These are phyloP conservation scores for Eutypella sp. DNA, from an alignment of 2,329 filamentous ascomycete genomes.

Conservation along the genomic window DNA sequence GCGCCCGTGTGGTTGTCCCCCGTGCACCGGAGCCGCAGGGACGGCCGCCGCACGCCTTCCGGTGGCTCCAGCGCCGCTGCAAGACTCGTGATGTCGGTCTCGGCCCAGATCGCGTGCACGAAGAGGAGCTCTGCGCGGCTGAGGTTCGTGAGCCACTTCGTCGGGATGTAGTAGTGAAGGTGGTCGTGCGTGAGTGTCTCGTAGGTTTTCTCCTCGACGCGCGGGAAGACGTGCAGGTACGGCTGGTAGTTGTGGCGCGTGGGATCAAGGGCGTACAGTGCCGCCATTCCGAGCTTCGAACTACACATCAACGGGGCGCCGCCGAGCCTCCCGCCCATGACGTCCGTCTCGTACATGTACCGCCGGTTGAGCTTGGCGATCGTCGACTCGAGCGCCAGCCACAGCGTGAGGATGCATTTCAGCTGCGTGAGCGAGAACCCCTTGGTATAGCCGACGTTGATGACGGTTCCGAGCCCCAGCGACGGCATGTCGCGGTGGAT, in stretches of 20 bases:
- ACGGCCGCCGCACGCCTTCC: too few relatives aligned
- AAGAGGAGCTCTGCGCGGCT: conserved; percentile 2
- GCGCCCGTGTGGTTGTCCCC: conserved; percentile 3
- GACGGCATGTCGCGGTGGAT: conserved; percentile 10
- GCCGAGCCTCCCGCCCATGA: background rate
- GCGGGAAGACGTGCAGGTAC: background rate
- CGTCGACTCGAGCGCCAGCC: background rate
- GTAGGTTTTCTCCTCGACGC: background rate
- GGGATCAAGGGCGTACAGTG: background rate
- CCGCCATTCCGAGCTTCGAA: conserved; percentile 1
- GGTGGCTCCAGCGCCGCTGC: conserved; percentile 1
- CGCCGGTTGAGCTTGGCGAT: conserved; percentile 3
- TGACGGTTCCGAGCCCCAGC: conserved; percentile 9
- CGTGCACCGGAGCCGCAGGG: conserved; percentile 6
- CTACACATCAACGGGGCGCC: background rate
- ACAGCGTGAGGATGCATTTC: conserved; percentile 14
- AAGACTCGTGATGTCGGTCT: conserved; percentile 2
- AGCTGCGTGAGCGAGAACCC: conserved; percentile 14
- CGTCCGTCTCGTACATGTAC: background rate
- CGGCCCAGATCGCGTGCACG: conserved; percentile 9
- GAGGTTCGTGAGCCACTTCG: background rate
- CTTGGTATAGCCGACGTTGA: conserved; percentile 10
- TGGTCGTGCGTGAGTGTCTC: background rate
- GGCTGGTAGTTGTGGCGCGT: background rate
- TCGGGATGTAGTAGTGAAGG: conserved; percentile 5